These are phyloP conservation scores for Hyaloscypha variabilis DNA, from an alignment of 495 filamentous ascomycete genomes.

Conservation along the genomic window DNA sequence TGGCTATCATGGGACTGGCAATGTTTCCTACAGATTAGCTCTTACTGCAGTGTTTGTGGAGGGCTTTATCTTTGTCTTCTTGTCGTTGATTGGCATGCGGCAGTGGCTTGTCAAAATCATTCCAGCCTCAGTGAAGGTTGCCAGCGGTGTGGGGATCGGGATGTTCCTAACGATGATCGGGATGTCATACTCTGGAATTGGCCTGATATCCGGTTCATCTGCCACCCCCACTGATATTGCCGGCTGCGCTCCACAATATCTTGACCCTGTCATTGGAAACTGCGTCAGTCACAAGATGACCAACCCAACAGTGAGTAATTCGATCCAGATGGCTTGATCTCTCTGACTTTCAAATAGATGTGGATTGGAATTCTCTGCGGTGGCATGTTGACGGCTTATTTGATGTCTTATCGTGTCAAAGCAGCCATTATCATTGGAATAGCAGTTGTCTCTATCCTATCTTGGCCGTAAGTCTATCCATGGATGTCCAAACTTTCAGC, in stretches of 20 bases:
- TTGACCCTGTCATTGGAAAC: slow-evolving; percentile 36
- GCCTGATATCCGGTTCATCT: slow-evolving; percentile 60
- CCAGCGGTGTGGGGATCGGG: slow-evolving; percentile 79
- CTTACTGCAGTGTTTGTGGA: slow-evolving; percentile 85
- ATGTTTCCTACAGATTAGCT: slow-evolving; percentile 68
- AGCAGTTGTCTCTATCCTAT: slow-evolving; percentile 75
- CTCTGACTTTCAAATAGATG: slow-evolving; percentile 38
- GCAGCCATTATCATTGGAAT: slow-evolving; percentile 85
- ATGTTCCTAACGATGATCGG: slow-evolving; percentile 79
- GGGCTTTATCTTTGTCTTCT: slow-evolving; percentile 62
- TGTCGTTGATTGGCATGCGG: slow-evolving; percentile 76
- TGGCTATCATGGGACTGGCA: slow-evolving; percentile 67
- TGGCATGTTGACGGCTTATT: slow-evolving; percentile 71
- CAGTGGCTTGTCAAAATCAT: slow-evolving; percentile 85
- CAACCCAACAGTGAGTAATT: slow-evolving; percentile 57
- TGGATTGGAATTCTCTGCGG: slow-evolving; percentile 82
- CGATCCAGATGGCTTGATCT: neutral
- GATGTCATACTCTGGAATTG: slow-evolving; percentile 75
- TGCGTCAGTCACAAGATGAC: slow-evolving; percentile 60
- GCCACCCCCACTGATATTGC: slow-evolving; percentile 70
- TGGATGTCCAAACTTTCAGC: neutral
- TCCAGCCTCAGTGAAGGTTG: slow-evolving; percentile 77
- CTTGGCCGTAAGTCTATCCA: slow-evolving; percentile 64
- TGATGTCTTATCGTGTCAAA: slow-evolving; percentile 83
- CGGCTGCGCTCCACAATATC: slow-evolving; percentile 56